These are phyloP conservation scores for Cardamine occulta DNA, from an alignment of 345 rosid species.

Conservation along the genomic window DNA sequence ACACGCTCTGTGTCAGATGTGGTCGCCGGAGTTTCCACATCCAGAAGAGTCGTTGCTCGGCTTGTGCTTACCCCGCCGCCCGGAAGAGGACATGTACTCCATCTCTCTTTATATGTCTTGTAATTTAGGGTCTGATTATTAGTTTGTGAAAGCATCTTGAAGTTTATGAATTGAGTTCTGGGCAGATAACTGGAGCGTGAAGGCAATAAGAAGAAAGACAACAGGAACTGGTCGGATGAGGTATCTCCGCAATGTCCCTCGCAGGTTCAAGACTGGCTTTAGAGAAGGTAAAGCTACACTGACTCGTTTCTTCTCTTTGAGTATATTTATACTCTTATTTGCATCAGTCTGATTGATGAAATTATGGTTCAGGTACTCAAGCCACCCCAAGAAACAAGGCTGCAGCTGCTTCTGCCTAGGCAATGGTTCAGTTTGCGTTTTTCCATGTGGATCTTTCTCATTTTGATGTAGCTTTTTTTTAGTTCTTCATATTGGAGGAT, in stretches of 20 bases:
- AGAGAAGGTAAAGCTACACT: slow-evolving; percentile 45
- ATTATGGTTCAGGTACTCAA: slow-evolving; percentile 56
- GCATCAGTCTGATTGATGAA: slow-evolving; percentile 2
- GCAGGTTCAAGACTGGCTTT: slow-evolving; percentile 83
- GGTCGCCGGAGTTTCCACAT: slow-evolving; percentile 96
- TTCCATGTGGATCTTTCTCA: slow-evolving; percentile 28
- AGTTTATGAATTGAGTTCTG: not conserved
- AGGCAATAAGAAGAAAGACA: slow-evolving; percentile 70
- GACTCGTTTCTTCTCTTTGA: not conserved
- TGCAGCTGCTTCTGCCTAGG: slow-evolving; percentile 66
- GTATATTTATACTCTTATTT: not conserved
- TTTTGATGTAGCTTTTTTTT: not conserved
- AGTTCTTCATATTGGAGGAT: slow-evolving; percentile 17
- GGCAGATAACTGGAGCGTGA: slow-evolving; percentile 86
- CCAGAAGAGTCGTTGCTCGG: slow-evolving; percentile 89
- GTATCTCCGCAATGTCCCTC: slow-evolving; percentile 76
- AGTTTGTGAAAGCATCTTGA: not conserved
- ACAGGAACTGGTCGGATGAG: slow-evolving; percentile 85
- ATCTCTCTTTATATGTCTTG: not conserved
- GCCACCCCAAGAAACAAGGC: slow-evolving; percentile 81
- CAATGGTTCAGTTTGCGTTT: not conserved
- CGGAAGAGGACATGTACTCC: slow-evolving; percentile 77
- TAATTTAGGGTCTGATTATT: not conserved
- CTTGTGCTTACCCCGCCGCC: slow-evolving; percentile 89
- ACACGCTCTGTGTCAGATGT: slow-evolving; percentile 90